Base-by-base conservation (phyloP, 495 filamentous ascomycete genomes). In the Lepidopterella palustris region DNA sequence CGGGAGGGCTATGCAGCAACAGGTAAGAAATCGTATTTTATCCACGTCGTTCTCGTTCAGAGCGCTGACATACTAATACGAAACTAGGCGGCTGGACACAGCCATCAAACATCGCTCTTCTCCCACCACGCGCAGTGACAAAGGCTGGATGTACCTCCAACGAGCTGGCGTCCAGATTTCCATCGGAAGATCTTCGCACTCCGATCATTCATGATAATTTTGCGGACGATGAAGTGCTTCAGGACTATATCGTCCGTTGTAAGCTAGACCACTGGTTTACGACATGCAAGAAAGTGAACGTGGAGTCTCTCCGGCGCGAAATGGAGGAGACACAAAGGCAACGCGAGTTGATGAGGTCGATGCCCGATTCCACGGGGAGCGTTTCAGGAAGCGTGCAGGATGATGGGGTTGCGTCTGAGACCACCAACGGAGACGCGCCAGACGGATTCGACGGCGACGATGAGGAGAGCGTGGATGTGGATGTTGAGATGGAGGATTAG, bases 1-100 rank as follows among this genome's bases (percentile, higher is more conserved):
- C 78, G 73, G 64, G 74, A 74, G 24, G 61, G 76, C 56, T 68
- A 71, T 53, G 73, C 72, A 25, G 68, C 53, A 69, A 76, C 78
- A 70, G 77, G 80, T 74, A 26, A 56, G 61, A 39, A 25, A 20
- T 28, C 48, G 53, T 21, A 27, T 15, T 48, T 54, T 11, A n/a
- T n/a, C n/a, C n/a, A n/a, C n/a, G 4, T 6, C n/a, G n/a, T n/a
- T n/a, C n/a, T n/a, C n/a, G 35, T 24, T 53, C 32, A 57, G 29
- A 28, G 25, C 58, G 35, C 35, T 42, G 18, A 42, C 35, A 13
- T 3, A 42, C 13, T 42, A 18, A 10, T 11, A 10, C 10, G 10
- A 42, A 15, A n/a, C 13, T 42, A 42, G 35, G 35, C 18, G 35
- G 18, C 18, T 42, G 35, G 35, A 42, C 13, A 42, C 35, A 42